Evolutionary conservation across 2,329 filamentous ascomycete genomes (phyloP).

Genomic region (Phyllosticta paracitricarpa): DNA sequence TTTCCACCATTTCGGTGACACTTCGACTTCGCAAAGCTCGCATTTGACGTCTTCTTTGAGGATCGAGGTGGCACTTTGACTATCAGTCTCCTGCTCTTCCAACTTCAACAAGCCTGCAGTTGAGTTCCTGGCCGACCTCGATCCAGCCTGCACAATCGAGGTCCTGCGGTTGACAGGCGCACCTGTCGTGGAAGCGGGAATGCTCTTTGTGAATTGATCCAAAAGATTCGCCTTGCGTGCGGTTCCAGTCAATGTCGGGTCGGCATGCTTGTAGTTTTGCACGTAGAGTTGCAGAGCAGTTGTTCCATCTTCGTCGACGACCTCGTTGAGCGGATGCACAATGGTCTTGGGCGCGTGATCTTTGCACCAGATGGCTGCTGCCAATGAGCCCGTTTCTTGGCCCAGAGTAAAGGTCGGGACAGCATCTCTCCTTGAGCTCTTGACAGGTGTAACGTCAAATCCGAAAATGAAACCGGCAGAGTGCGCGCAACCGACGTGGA

Average conservation of each 20-base stretch:
- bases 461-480: slow-evolving; percentile 74
- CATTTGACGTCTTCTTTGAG: slow-evolving; percentile 20
- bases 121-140: slow-evolving; percentile 22
- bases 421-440: slow-evolving; percentile 75
- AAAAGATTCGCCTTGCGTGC: slow-evolving; percentile 82
- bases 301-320: slow-evolving; percentile 57
- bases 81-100: slow-evolving; percentile 25
- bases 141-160: slow-evolving; percentile 27
- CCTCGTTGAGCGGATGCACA: slow-evolving; percentile 70
- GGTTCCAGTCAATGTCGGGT: slow-evolving; percentile 80
- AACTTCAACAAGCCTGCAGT: slow-evolving; percentile 25
- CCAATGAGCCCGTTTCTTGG: slow-evolving; percentile 66
- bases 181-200: slow-evolving; percentile 26
- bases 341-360: slow-evolving; percentile 65
- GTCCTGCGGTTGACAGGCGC: slow-evolving; percentile 29
- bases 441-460: slow-evolving; percentile 83
- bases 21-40: slow-evolving; percentile 46
- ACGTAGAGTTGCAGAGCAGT: slow-evolving; percentile 81
- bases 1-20: slow-evolving; percentile 54
- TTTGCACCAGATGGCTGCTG: slow-evolving; percentile 84
- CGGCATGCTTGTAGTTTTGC: slow-evolving; percentile 88
- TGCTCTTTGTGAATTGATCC: slow-evolving; percentile 50
- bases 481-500: slow-evolving; percentile 87
- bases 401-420: slow-evolving; percentile 71
- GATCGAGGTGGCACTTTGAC: slow-evolving; percentile 13